Evolutionary conservation across 2,329 filamentous ascomycete genomes (phyloP).

Genomic region (Lasiodiplodia sp.): DNA sequence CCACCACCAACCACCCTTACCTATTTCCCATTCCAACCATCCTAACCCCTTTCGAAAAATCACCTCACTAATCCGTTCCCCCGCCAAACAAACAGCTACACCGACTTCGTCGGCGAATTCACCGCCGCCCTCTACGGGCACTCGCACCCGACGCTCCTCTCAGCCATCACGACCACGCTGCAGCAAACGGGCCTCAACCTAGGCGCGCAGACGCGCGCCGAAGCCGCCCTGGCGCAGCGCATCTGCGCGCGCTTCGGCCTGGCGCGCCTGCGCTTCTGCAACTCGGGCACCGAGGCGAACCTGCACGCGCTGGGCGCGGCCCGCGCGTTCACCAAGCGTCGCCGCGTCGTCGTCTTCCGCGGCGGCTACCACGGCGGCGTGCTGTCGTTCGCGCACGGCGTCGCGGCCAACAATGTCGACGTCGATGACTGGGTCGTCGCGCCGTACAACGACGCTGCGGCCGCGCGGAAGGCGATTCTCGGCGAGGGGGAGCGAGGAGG

Average conservation of each 20-base stretch:
- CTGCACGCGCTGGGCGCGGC: conserved; percentile 48
- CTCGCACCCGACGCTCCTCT: conserved; percentile 40
- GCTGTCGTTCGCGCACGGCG: conserved; percentile 54
- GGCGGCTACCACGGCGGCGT: conserved; percentile 64
- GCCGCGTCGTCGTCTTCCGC: conserved; percentile 60
- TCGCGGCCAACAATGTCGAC: conserved; percentile 58
- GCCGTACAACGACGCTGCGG: conserved; percentile 66
- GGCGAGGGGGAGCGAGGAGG: conserved; percentile 46
- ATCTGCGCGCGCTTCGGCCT: conserved; percentile 38
- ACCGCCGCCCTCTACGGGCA: conserved; percentile 41
- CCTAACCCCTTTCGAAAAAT: background rate
- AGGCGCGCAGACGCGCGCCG: conserved; percentile 37
- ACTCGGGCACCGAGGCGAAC: conserved; percentile 42
- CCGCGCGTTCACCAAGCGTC: conserved; percentile 54
- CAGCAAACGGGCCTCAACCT: conserved; percentile 36
- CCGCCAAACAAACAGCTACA: conserved; percentile 32
- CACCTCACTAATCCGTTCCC: conserved; percentile 38
- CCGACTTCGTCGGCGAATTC: conserved; percentile 41
- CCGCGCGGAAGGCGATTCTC: conserved; percentile 54
- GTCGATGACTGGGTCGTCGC: conserved; percentile 65
- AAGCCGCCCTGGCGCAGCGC: conserved; percentile 35
- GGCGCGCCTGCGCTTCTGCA: conserved; percentile 39
- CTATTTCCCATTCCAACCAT: background rate
- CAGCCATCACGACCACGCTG: conserved; percentile 36
- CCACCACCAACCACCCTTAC: no score